Conservation (phyloP, 2,329 filamentous ascomycete species). For the Polytolypa hystricis region DNA sequence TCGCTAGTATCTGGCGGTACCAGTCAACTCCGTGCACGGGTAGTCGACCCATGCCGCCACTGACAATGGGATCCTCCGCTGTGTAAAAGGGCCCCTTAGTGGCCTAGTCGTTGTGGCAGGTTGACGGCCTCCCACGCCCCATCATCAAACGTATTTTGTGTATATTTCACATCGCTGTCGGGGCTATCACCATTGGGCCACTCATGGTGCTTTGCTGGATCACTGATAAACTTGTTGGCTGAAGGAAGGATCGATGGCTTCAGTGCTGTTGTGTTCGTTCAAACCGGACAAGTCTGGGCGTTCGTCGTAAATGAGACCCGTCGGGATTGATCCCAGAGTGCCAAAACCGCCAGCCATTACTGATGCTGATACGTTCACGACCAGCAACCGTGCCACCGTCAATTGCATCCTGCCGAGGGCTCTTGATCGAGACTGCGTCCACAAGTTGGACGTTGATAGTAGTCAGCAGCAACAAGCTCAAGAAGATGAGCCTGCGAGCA, state of each 20-base stretch:
- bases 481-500: too few relatives aligned
- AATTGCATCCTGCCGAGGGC: not conserved
- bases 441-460: not conserved
- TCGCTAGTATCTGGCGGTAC: slow-evolving; percentile 37
- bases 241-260: slow-evolving; percentile 35
- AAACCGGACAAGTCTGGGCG: slow-evolving; percentile 14
- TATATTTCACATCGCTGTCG: slow-evolving; percentile 22
- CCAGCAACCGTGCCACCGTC: too few relatives aligned
- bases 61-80: slow-evolving; percentile 22
- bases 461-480: not conserved
- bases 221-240: slow-evolving; percentile 31
- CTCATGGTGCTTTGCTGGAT: slow-evolving; percentile 19
- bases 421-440: not conserved
- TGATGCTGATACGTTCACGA: slow-evolving; percentile 23
- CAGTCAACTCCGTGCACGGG: slow-evolving; percentile 44
- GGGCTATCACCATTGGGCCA: slow-evolving; percentile 23
- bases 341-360: slow-evolving; percentile 30
- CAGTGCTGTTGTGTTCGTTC: slow-evolving; percentile 15
- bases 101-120: slow-evolving; percentile 42
- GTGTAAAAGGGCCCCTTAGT: slow-evolving; percentile 37
- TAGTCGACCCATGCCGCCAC: slow-evolving; percentile 35
- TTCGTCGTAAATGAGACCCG: slow-evolving; percentile 22
- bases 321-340: slow-evolving; percentile 29
- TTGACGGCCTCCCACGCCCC: slow-evolving; percentile 31
- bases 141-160: slow-evolving; percentile 30